Evolutionary conservation across 345 rosid genomes (phyloP).

Genomic region (Eucalyptus decipiens): DNA sequence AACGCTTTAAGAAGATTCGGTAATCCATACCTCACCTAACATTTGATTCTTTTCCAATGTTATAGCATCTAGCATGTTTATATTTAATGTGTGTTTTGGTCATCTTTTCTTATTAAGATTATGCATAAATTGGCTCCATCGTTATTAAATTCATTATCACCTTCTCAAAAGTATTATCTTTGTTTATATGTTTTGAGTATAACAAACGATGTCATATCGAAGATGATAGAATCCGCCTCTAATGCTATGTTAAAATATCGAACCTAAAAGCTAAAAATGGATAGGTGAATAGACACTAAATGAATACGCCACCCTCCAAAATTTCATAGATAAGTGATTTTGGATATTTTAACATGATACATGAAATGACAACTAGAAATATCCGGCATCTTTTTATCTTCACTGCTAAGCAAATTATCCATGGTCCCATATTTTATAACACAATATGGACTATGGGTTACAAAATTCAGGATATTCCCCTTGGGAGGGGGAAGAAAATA

Average conservation of each 20-base stretch:
- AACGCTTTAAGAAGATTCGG: neutral
- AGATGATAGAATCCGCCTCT: neutral
- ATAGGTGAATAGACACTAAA: neutral
- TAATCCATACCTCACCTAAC: neutral
- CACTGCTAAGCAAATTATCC: neutral
- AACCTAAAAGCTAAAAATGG: neutral
- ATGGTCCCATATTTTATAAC: neutral
- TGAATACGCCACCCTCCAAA: neutral
- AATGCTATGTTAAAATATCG: neutral
- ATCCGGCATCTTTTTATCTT: neutral
- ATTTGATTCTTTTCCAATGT: no score
- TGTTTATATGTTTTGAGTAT: neutral
- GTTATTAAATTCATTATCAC: neutral
- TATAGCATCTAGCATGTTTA: neutral
- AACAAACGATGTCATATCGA: accelerated
- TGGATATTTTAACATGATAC: neutral
- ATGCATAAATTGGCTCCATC: neutral
- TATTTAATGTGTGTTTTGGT: no score
- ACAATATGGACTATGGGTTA: no score
- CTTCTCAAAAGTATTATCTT: no score
- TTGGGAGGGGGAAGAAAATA: no score
- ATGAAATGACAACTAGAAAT: neutral
- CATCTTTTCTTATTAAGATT: neutral
- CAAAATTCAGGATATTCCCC: no score
- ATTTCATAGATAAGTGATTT: neutral